Conservation (phyloP, 2,329 filamentous ascomycete genomes). For the Exophiala bonariae region DNA sequence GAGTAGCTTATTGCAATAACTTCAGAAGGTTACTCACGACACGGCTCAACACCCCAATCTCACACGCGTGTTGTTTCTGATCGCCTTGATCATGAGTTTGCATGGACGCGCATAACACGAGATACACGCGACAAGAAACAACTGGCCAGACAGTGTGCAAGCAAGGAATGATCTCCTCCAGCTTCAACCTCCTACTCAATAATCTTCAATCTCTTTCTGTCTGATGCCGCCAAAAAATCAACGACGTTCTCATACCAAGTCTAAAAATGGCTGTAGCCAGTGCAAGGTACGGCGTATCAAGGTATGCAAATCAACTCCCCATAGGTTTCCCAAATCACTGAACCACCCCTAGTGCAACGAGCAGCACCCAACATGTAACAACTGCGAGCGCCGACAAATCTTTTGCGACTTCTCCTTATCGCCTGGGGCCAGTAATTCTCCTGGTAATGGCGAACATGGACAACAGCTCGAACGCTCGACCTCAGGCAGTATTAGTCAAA, state of each 20-base stretch:
- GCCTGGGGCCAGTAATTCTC: constrained; percentile 21
- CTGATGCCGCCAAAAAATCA: constrained; percentile 29
- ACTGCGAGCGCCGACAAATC: constrained; percentile 39
- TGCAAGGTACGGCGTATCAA: constrained; percentile 42
- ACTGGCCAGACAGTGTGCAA: too few relatives aligned
- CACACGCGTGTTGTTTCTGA: too few relatives aligned
- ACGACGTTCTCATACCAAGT: constrained; percentile 37
- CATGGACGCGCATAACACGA: too few relatives aligned
- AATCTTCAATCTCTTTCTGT: constrained; percentile 3
- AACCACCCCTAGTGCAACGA: constrained; percentile 36
- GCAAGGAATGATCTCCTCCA: too few relatives aligned
- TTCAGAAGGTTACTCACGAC: too few relatives aligned
- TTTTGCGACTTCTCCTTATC: constrained; percentile 35
- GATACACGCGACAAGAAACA: too few relatives aligned
- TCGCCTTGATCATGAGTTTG: too few relatives aligned
- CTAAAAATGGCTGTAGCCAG: constrained; percentile 40
- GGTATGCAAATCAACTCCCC: constrained; percentile 33
- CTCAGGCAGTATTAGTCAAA: constrained; percentile 9
- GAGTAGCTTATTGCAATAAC: too few relatives aligned
- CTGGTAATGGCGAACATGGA: constrained; percentile 9
- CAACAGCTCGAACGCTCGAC: background rate
- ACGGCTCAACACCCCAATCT: too few relatives aligned
- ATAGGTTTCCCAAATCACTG: too few relatives aligned
- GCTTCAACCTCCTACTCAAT: background rate
- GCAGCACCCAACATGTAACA: constrained; percentile 34